phyloP scores from a whole-genome alignment of 176 grass and related monocot genomes.

The Secale cereale region DNA sequence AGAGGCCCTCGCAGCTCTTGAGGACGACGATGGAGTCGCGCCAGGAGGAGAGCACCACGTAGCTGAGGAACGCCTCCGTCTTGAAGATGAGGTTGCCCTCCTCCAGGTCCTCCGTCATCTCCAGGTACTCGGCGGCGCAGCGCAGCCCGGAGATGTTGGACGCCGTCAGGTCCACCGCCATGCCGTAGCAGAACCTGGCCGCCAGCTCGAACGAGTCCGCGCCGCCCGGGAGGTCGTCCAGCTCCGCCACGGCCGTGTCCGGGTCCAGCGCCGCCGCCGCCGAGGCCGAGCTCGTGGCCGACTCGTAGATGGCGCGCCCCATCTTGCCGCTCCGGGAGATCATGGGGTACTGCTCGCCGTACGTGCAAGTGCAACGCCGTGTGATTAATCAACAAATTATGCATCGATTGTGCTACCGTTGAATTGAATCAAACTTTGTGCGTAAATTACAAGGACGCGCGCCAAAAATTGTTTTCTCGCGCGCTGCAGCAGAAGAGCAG shows the following conservation, averaged over 20 bases:
- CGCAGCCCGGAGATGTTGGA: constrained; percentile 89
- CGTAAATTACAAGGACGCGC: too few species aligned
- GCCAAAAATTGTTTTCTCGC: background rate
- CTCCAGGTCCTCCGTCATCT: constrained; percentile 99
- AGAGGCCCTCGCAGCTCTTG: constrained; percentile 91
- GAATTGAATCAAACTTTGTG: background rate
- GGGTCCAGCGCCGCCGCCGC: background rate
- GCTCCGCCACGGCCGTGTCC: constrained; percentile 42
- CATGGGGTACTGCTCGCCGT: constrained; percentile 73
- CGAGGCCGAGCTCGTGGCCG: background rate
- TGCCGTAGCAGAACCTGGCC: constrained; percentile 92
- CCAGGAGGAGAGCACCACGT: constrained; percentile 96
- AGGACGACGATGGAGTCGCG: constrained; percentile 87
- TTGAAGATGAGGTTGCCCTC: constrained; percentile 99
- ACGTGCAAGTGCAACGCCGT: background rate
- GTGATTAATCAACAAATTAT: background rate
- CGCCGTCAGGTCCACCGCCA: constrained; percentile 89
- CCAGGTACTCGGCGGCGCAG: constrained; percentile 88
- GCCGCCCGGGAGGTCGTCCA: constrained; percentile 72
- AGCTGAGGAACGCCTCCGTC: constrained; percentile 97
- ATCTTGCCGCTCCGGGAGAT: constrained; percentile 84
- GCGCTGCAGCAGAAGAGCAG: background rate
- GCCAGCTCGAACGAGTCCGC: constrained; percentile 77
- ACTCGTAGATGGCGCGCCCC: constrained; percentile 78
- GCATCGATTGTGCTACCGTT: background rate